Evolutionary conservation across 2,329 filamentous ascomycete species (phyloP), one percentile per base, ranked within the genome.

Genomic region (Colletotrichum tropicale): DNA sequence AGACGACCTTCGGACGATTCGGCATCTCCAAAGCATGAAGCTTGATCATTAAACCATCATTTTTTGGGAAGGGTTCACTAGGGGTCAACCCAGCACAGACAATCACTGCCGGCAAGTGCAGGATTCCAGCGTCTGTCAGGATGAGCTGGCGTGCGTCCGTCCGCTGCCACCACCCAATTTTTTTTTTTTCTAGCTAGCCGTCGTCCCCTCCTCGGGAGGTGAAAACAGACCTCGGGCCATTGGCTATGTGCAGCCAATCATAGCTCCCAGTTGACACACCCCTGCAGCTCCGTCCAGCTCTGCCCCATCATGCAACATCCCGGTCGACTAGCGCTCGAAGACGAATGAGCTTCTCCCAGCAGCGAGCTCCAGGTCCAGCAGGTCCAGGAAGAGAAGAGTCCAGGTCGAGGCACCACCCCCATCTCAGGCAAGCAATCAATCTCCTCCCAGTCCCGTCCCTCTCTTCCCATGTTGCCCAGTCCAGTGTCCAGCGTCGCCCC

Each of bases 211-310:
- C 32, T 55, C 15, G 28, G 48, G 26, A 32, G 18, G 28, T 52
- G 28, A 66, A 74, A 66, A 66, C 68, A 66, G 30, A 71, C 67
- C 73, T 73, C 70, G 70, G 73, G 58, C 70, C 73, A 69, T 43
- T 64, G 43, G 21, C 10, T 18, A 30, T 12, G 5, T 16, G 18
- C 15, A 43, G 21, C 73, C 74, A 76, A 76, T 74, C 64, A 69
- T 4, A 16, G 21, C 24, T 24, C 43, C 5, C n/a, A 4, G 18
- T 74, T 26, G 16, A 16, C 18, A 66, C 64, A 74, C 58, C 74
- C 74, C 70, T 76, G 74, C 65, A 74, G 74, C 74, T 76, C 48
- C 65, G 43, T 65, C 48, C 65, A 74, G 70, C 74, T 69, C 71
- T 74, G 64, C 48, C 58, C 70, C 60, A 26, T 69, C 64, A 60